Evolutionary conservation across 2,329 filamentous ascomycete species (phyloP).

Genomic region (Balansia obtecta): DNA sequence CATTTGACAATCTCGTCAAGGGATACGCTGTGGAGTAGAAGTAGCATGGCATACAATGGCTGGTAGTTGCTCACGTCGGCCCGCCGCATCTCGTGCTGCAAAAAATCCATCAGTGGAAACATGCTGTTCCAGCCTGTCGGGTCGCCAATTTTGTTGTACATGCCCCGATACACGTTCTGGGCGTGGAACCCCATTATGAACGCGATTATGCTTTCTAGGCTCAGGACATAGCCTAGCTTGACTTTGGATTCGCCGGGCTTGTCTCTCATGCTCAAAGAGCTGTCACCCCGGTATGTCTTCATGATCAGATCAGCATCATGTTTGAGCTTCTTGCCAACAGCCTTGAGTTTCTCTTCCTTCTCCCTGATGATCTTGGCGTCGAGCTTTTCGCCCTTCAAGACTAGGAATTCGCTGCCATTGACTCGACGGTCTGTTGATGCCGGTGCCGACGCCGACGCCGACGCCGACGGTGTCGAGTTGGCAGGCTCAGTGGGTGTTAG

Average conservation of each 20-base stretch:
- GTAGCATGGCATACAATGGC: constrained; percentile 28
- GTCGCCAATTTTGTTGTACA: constrained; percentile 32
- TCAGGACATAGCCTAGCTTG: constrained; percentile 29
- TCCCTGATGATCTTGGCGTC: constrained; percentile 19
- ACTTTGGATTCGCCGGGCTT: constrained; percentile 21
- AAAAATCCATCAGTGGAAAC: constrained; percentile 29
- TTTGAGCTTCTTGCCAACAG: constrained; percentile 38
- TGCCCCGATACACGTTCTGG: constrained; percentile 29
- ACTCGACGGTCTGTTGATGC: constrained; percentile 13
- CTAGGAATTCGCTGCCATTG: constrained; percentile 21
- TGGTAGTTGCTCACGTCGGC: constrained; percentile 20
- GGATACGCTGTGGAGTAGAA: constrained; percentile 31
- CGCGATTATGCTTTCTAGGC: constrained; percentile 36
- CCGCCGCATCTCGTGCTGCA: constrained; percentile 27
- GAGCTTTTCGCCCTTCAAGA: constrained; percentile 11
- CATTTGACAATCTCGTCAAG: constrained; percentile 33
- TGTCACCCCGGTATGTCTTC: constrained; percentile 13
- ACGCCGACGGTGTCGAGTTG: constrained; percentile 18
- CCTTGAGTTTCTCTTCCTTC: constrained; percentile 24
- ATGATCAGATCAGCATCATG: constrained; percentile 38
- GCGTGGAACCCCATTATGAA: constrained; percentile 43
- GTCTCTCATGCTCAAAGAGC: constrained; percentile 10
- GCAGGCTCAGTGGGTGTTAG: constrained; percentile 36
- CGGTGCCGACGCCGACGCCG: constrained; percentile 10
- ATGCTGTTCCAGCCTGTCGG: constrained; percentile 29